Evolutionary conservation across 495 filamentous ascomycete species (phyloP), one percentile per base, ranked within the genome.

Genomic region (Clavariopsis aquatica): DNA sequence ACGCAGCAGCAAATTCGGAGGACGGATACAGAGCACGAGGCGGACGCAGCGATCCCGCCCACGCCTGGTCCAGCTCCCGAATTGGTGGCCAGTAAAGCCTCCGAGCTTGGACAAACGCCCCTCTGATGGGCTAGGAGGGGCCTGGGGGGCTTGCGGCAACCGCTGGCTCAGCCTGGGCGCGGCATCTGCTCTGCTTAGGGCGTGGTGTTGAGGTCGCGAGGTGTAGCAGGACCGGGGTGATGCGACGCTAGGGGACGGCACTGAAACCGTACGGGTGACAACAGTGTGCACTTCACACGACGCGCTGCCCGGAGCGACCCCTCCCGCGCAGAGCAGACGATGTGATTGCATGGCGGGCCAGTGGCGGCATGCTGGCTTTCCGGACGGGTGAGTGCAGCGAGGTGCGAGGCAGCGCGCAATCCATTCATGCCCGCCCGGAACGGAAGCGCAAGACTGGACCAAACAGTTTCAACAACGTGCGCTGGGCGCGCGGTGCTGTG

Each of bases 1-100:
- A 71, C 69, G 69, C 56, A 28, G 60, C 52, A 36, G 29, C 65
- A 71, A 65, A 68, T 71, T 68, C 61, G 49, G 65, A 61, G 68
- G 68, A 67, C 63, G 64, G 59, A 62, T 52, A 49, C 52, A 43
- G 49, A 58, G 60, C 57, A 58, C 59, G 63, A 41, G 36, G 60
- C 60, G 64, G 59, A 59, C 49, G 51, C 59, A 67, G 55, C 26
- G 36, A 58, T 68, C 60, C 65, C 65, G 65, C 65, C 65, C 59
- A 60, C 65, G 58, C 59, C 60, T 64, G 52, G 58, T 58, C 59
- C 49, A 62, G 53, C 34, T 70, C 60, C 67, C 62, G 58, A 43
- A 62, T 55, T 15, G 13, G 59, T 52, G 53, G 57, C 51, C 60
- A 57, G 38, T 61, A 52, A 69, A 69, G 66, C 61, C 57, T 65